These are phyloP conservation scores for Iris macrosiphon DNA, from an alignment of 106 monocot genomes.

Conservation along the genomic window DNA sequence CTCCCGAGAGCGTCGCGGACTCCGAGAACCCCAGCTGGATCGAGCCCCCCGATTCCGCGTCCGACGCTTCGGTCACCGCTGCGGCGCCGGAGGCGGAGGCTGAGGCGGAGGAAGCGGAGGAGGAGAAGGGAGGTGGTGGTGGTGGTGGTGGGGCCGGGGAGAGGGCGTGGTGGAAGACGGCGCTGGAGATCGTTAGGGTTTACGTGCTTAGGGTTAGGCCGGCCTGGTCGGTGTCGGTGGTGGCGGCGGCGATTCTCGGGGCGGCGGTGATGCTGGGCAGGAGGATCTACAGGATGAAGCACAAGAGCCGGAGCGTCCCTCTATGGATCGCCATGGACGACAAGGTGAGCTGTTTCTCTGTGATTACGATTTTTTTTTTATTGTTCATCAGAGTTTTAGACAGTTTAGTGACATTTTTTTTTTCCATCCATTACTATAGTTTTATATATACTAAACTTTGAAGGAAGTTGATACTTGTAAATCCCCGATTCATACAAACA, in stretches of 20 bases:
- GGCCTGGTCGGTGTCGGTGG: constrained; percentile 34
- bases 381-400: too few species aligned
- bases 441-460: too few species aligned
- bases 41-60: constrained; percentile 20
- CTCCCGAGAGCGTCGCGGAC: neutral
- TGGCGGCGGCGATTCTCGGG: constrained; percentile 30
- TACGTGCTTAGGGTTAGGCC: constrained; percentile 30
- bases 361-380: too few species aligned
- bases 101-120: neutral
- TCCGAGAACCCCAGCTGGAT: constrained; percentile 31
- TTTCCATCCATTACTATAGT: too few species aligned
- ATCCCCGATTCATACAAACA: too few species aligned
- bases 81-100: neutral
- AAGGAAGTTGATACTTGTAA: too few species aligned
- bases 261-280: constrained; percentile 26
- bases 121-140: neutral
- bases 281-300: constrained; percentile 39
- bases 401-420: too few species aligned
- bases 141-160: constrained; percentile 6
- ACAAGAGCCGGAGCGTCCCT: constrained; percentile 11
- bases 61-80: neutral
- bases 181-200: constrained; percentile 32
- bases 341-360: too few species aligned
- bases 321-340: constrained; percentile 25
- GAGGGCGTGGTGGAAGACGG: constrained; percentile 39